Conservation (phyloP, 495 filamentous ascomycete genomes). For the Barbatosphaeria neglecta region DNA sequence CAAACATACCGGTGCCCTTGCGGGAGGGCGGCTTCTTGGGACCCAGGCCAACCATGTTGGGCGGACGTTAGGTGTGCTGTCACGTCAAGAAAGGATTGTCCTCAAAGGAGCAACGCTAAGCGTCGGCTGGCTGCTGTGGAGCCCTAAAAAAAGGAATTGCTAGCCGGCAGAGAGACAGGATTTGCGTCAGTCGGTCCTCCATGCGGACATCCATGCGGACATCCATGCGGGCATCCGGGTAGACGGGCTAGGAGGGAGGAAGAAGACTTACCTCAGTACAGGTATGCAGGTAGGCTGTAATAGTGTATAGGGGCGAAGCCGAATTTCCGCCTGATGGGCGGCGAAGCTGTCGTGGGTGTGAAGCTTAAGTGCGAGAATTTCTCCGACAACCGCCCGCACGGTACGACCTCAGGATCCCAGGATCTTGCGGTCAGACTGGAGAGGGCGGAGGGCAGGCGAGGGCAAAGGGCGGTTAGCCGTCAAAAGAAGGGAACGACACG, state of each 20-base stretch:
- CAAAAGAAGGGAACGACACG: too few relatives aligned
- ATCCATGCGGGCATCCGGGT: too few relatives aligned
- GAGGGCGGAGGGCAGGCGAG: background rate
- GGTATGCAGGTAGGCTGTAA: too few relatives aligned
- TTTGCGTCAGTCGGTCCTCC: too few relatives aligned
- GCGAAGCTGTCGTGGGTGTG: too few relatives aligned
- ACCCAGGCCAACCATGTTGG: constrained; percentile 64
- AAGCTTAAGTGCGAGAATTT: background rate
- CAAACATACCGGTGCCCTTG: constrained; percentile 45
- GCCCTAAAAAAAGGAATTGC: too few relatives aligned
- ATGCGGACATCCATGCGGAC: too few relatives aligned
- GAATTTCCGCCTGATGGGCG: too few relatives aligned
- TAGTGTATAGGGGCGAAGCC: too few relatives aligned
- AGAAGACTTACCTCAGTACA: too few relatives aligned
- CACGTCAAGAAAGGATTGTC: background rate
- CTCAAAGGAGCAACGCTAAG: background rate
- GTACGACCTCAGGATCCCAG: background rate
- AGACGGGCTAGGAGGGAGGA: too few relatives aligned
- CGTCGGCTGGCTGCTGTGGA: background rate
- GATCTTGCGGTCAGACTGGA: background rate
- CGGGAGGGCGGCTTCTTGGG: constrained; percentile 63
- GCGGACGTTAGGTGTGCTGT: background rate
- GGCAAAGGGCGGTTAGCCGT: background rate
- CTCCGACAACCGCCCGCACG: background rate
- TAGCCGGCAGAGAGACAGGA: too few relatives aligned